Evolutionary conservation across 2,329 filamentous ascomycete genomes (phyloP).

Genomic region (Fusarium keratoplasticum): DNA sequence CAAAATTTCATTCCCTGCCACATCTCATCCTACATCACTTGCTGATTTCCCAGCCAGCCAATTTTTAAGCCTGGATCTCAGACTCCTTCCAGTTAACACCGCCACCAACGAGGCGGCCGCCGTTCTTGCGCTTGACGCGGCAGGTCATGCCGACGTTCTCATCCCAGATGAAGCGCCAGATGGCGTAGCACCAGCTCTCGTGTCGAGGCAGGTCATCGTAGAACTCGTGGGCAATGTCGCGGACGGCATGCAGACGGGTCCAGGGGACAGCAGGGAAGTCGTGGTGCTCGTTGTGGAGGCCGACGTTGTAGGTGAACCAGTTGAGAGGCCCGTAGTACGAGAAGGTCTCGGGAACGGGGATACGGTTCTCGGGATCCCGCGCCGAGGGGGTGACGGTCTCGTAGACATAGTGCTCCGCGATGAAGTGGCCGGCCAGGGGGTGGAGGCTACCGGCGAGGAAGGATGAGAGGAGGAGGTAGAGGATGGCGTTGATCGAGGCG

Average conservation of each 20-base stretch:
- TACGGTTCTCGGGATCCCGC: conserved; percentile 66
- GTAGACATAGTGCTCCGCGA: conserved; percentile 95
- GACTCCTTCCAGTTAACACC: conserved; percentile 71
- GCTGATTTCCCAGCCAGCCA: background rate
- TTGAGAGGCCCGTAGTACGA: conserved; percentile 97
- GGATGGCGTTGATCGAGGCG: conserved; percentile 73
- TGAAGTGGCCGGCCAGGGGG: conserved; percentile 96
- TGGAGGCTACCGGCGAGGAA: conserved; percentile 96
- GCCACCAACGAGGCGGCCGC: conserved; percentile 70
- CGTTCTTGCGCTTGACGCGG: conserved; percentile 90
- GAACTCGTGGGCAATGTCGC: conserved; percentile 87
- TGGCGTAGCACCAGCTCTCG: conserved; percentile 89
- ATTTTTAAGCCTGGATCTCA: conserved; percentile 72
- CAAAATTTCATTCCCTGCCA: conserved; percentile 16
- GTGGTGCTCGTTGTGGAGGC: conserved; percentile 98
- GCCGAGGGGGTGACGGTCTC: conserved; percentile 68
- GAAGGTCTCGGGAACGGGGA: conserved; percentile 90
- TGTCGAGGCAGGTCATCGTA: conserved; percentile 90
- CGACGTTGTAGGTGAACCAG: conserved; percentile 94
- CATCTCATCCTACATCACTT: background rate
- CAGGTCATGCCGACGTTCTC: conserved; percentile 90
- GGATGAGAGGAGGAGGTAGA: conserved; percentile 88
- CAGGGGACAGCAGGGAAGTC: conserved; percentile 98
- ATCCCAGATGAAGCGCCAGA: conserved; percentile 96
- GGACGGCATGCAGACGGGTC: conserved; percentile 83